Evolutionary conservation across 495 filamentous ascomycete species (phyloP), one percentile per base, ranked within the genome.

Genomic region (Penicillium fimorum): DNA sequence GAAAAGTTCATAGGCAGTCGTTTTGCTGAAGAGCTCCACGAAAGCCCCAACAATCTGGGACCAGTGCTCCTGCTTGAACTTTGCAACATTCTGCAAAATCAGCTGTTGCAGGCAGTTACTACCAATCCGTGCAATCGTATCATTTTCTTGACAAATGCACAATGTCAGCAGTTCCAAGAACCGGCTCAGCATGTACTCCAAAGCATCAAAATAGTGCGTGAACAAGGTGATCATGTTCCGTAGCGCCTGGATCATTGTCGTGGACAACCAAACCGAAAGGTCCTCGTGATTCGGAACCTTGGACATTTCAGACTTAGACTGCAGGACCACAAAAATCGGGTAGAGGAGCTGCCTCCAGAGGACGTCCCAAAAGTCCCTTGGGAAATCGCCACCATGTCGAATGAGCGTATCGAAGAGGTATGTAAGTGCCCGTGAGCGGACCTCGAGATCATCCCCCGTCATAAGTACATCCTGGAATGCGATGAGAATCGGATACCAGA

Each of bases 401-500:
- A 94, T 88, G 5, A 99, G 78, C 0, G 90, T 90, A 41, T 97
- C 93, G 57, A 99, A 99, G 48, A 99, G 87, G 70, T 97, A 97
- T 52, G 89, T 93, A 43, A 97, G 82, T 5, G 94, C 94, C 58
- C 82, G 74, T 30, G 92, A 96, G 58, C 94, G 85, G 44, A 96
- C 92, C 68, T 99, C 94, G n/a, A 99, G 81, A 67, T 99, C 94
- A 69, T 97, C 94, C 3, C 94, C 94, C 29, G 94, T 99, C 94
- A 99, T 99, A 20, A 99, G 77, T 20, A 97, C 92, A 72, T 99
- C 94, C 71, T 99, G 94, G 77, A 97, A 97, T 6, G 95, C 92
- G 68, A 97, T 97, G 12, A 99, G 80, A 29, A 99, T 88, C 0
- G 94, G 94, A 61, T 97, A 97, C 94, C 94, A 99, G 71, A 90